Percentiles rank a stretch among this genome's conserved stretches.
Conservation (phyloP, 305 asterid genomes). For the Euphrasia arctica region DNA sequence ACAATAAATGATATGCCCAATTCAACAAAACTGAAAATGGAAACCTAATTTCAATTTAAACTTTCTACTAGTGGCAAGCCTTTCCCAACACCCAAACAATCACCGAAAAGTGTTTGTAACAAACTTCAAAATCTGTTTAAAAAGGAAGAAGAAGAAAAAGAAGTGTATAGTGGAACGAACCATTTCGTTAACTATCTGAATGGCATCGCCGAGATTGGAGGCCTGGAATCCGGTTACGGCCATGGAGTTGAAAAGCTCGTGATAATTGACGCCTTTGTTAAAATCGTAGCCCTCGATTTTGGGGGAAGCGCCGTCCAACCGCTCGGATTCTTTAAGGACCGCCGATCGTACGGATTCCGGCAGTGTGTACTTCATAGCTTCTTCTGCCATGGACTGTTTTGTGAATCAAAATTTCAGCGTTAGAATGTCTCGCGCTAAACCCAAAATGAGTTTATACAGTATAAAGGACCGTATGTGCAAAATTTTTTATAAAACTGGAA, state of each 20-base stretch:
- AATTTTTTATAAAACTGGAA: too few relatives aligned
- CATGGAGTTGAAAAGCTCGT: slow-evolving; percentile 67
- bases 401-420: not conserved
- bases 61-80: slow-evolving; percentile 8
- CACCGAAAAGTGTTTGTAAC: not conserved
- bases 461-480: too few relatives aligned
- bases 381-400: slow-evolving; percentile 39
- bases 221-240: slow-evolving; percentile 90
- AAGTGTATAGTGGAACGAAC: slow-evolving; percentile 32
- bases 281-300: slow-evolving; percentile 85
- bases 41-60: not conserved
- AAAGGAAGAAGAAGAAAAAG: slow-evolving; percentile 7
- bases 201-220: slow-evolving; percentile 92
- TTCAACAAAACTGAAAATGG: not conserved
- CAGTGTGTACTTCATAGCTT: slow-evolving; percentile 33
- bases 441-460: not conserved
- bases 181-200: slow-evolving; percentile 73
- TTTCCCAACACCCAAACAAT: slow-evolving; percentile 6
- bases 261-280: slow-evolving; percentile 66
- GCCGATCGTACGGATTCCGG: slow-evolving; percentile 52
- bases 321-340: slow-evolving; percentile 70
- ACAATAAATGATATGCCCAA: not conserved
- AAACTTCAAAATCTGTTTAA: not conserved
- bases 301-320: slow-evolving; percentile 48
- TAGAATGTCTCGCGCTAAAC: not conserved